These are phyloP conservation scores for Hypoxylon rubiginosum DNA, from an alignment of 2,329 filamentous ascomycete species.

Conservation along the genomic window DNA sequence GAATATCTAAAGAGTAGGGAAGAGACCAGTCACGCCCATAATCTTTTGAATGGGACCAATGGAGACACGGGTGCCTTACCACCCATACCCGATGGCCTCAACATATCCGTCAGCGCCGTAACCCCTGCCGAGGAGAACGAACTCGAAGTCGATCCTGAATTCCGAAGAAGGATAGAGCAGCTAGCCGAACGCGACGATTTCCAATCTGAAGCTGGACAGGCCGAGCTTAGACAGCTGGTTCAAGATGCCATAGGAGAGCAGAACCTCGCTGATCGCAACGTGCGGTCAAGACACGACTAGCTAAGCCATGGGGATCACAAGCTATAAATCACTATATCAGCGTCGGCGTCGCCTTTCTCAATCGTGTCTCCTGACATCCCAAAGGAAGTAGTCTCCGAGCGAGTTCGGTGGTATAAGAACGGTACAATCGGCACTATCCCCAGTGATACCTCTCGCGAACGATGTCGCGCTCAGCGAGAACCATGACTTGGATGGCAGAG, in stretches of 20 bases:
- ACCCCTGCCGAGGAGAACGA: conserved; percentile 70
- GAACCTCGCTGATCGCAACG: conserved; percentile 72
- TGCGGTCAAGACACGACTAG: conserved; percentile 73
- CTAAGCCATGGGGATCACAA: conserved; percentile 4
- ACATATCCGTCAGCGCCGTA: conserved; percentile 83
- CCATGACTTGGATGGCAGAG: conserved; percentile 64
- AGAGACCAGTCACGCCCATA: conserved; percentile 48
- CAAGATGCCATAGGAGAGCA: conserved; percentile 82
- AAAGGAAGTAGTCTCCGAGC: conserved; percentile 69
- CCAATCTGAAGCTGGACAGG: conserved; percentile 82
- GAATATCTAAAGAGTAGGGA: conserved; percentile 71
- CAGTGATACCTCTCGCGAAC: conserved; percentile 61
- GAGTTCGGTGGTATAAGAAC: conserved; percentile 65
- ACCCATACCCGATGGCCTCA: conserved; percentile 80
- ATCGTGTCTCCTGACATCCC: conserved; percentile 67
- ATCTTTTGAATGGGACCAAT: conserved; percentile 47
- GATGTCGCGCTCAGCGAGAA: conserved; percentile 67
- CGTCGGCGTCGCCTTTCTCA: conserved; percentile 46
- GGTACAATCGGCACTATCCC: conserved; percentile 64
- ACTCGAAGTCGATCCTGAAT: conserved; percentile 81
- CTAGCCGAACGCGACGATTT: conserved; percentile 88
- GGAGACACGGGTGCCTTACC: conserved; percentile 60
- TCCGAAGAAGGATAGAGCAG: conserved; percentile 88
- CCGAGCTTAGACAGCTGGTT: conserved; percentile 81
- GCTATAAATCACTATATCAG: neutral